These are phyloP conservation scores for Calonectria multiphialidica DNA, from an alignment of 2,329 filamentous ascomycete species.

Conservation along the genomic window DNA sequence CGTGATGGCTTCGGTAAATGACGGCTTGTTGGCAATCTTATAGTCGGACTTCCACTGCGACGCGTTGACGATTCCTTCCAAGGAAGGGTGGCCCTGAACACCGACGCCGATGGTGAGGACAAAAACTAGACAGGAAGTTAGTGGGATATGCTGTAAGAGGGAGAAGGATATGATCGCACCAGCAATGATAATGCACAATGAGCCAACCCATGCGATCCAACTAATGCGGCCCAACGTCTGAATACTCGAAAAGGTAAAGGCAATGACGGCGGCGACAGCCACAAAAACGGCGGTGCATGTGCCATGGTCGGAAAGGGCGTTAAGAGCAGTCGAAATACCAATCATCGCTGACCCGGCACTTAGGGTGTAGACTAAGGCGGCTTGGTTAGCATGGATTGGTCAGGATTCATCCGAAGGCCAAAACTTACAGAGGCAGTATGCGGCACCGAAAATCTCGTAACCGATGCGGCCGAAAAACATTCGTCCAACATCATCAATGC, in stretches of 20 bases:
- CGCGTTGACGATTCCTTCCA: slow-evolving; percentile 34
- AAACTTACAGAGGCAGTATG: slow-evolving; percentile 45
- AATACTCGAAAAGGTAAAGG: slow-evolving; percentile 44
- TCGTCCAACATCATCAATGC: slow-evolving; percentile 62
- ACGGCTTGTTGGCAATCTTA: slow-evolving; percentile 43
- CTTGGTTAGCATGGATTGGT: not conserved
- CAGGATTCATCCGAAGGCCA: not conserved
- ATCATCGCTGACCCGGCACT: slow-evolving; percentile 48
- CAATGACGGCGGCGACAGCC: slow-evolving; percentile 43
- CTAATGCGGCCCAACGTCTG: slow-evolving; percentile 43
- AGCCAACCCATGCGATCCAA: slow-evolving; percentile 45
- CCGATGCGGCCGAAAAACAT: slow-evolving; percentile 60
- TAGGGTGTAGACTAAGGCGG: not conserved
- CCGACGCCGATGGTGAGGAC: slow-evolving; percentile 44
- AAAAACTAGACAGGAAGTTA: slow-evolving; percentile 21
- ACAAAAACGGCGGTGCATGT: slow-evolving; percentile 53
- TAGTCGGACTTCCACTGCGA: slow-evolving; percentile 43
- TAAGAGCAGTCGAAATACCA: slow-evolving; percentile 51
- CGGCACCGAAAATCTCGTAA: slow-evolving; percentile 52
- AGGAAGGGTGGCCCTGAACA: slow-evolving; percentile 44
- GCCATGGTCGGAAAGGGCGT: slow-evolving; percentile 50
- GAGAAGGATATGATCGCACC: slow-evolving; percentile 21
- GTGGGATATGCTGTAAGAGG: too few species aligned
- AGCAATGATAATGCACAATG: slow-evolving; percentile 33
- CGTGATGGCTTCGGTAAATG: slow-evolving; percentile 45